These are phyloP conservation scores for Wickerhamomyces bisporus DNA, from an alignment of 805 yeast genomes.

Conservation along the genomic window DNA sequence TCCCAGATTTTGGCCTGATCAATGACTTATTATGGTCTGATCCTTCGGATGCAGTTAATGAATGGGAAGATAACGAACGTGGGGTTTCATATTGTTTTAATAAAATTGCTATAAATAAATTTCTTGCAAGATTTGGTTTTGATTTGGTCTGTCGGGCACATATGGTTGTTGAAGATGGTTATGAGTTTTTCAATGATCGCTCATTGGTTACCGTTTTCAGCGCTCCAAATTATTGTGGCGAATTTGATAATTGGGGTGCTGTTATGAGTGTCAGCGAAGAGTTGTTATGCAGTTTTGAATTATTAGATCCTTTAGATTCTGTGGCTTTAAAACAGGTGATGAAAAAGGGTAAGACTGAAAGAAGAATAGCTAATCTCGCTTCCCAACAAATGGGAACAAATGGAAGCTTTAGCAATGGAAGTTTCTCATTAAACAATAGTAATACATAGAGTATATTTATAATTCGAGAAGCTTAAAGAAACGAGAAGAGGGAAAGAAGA, in stretches of 20 bases:
- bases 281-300: conserved; percentile 85
- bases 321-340: conserved; percentile 90
- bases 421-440: conserved; percentile 8
- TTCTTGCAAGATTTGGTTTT: conserved; percentile 60
- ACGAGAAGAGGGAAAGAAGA: no score
- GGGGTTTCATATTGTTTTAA: conserved; percentile 81
- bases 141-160: conserved; percentile 80
- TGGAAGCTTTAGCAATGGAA: conserved; percentile 21
- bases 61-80: conserved; percentile 79
- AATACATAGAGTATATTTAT: no score
- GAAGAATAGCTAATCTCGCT: conserved; percentile 54
- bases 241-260: conserved; percentile 87
- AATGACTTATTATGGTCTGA: conserved; percentile 84
- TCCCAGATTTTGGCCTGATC: conserved; percentile 72
- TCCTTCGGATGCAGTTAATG: conserved; percentile 55
- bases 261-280: conserved; percentile 96
- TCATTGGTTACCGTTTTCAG: conserved; percentile 73
- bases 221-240: conserved; percentile 69
- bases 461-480: no score
- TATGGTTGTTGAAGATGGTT: conserved; percentile 88
- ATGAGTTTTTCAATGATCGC: conserved; percentile 72
- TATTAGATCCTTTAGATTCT: conserved; percentile 89
- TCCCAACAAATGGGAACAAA: conserved; percentile 12
- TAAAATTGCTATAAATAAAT: conserved; percentile 62
- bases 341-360: conserved; percentile 88